phyloP scores from a whole-genome alignment of 2,329 filamentous ascomycete species.

The Aspergillus awamori region DNA sequence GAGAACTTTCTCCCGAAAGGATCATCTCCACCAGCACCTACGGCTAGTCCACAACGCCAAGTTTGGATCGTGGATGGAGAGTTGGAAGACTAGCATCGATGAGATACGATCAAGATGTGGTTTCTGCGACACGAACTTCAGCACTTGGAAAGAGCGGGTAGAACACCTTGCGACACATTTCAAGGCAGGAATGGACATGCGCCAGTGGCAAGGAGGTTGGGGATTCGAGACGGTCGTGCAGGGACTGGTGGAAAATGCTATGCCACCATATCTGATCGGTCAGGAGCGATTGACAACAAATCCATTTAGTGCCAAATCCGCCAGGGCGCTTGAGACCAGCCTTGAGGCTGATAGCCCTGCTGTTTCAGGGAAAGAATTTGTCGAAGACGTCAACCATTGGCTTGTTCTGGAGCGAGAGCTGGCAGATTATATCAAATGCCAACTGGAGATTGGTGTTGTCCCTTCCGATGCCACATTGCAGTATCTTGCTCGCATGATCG shows the following conservation, averaged over 20 bases:
- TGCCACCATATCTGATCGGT: constrained; percentile 40
- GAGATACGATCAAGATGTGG: constrained; percentile 50
- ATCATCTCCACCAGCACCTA: constrained; percentile 60
- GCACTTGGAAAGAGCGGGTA: constrained; percentile 19
- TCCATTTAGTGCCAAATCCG: not conserved
- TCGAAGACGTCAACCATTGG: constrained; percentile 8
- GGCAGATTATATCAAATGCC: constrained; percentile 8
- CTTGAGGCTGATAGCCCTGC: not conserved
- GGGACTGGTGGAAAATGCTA: constrained; percentile 37
- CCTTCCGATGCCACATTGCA: constrained; percentile 11
- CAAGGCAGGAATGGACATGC: constrained; percentile 38
- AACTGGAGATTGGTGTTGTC: not conserved
- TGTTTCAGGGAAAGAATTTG: not conserved
- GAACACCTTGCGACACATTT: constrained; percentile 43
- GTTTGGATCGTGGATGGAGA: constrained; percentile 54
- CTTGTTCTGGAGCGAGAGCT: constrained; percentile 7
- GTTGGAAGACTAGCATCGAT: constrained; percentile 55
- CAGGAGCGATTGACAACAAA: constrained; percentile 25
- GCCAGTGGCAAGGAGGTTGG: constrained; percentile 40
- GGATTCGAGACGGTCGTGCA: constrained; percentile 41
- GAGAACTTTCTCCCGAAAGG: constrained; percentile 62
- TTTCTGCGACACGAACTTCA: constrained; percentile 8
- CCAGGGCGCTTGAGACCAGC: not conserved
- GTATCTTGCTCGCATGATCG: constrained; percentile 9
- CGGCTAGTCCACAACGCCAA: constrained; percentile 56